A percentile compares a stretch with the other conserved stretches of the same genome.
Conservation (phyloP, 345 rosid genomes). For the Excoecaria agallocha region DNA sequence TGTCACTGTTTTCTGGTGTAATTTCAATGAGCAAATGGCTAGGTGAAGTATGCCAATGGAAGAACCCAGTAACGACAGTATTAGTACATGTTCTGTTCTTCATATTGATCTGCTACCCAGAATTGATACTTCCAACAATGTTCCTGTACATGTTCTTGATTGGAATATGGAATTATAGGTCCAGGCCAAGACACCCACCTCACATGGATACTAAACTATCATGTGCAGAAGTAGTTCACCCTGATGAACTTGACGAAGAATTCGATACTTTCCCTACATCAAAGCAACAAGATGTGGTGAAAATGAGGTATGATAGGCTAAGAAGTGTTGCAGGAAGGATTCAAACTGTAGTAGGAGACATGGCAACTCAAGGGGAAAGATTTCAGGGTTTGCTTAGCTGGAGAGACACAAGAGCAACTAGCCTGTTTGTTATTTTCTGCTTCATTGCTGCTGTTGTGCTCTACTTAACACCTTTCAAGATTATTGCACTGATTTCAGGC, state of each 20-base stretch:
- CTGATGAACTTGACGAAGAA: constrained; percentile 35
- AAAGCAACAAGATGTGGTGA: constrained; percentile 20
- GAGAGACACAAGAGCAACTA: constrained; percentile 36
- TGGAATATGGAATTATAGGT: constrained; percentile 32
- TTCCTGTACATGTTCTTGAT: constrained; percentile 34
- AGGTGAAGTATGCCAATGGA: constrained; percentile 30
- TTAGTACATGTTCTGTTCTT: constrained; percentile 26
- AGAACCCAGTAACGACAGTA: constrained; percentile 25
- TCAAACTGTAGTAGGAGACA: constrained; percentile 34
- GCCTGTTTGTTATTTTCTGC: constrained; percentile 27
- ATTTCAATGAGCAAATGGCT: constrained; percentile 31
- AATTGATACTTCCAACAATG: constrained; percentile 29
- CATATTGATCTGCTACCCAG: constrained; percentile 33
- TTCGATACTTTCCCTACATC: constrained; percentile 35
- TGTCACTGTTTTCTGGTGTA: constrained; percentile 23
- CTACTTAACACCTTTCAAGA: constrained; percentile 30
- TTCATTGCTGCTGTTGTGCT: constrained; percentile 29
- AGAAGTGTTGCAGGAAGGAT: constrained; percentile 35
- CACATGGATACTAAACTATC: constrained; percentile 37
- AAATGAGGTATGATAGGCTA: constrained; percentile 35
- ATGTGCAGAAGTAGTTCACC: constrained; percentile 30
- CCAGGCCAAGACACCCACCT: constrained; percentile 32
- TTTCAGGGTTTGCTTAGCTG: constrained; percentile 32
- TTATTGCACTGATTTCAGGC: constrained; percentile 28
- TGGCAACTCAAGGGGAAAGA: constrained; percentile 39